phyloP scores from a whole-genome alignment of 2,329 filamentous ascomycete species.

The Fusarium anguioides region DNA sequence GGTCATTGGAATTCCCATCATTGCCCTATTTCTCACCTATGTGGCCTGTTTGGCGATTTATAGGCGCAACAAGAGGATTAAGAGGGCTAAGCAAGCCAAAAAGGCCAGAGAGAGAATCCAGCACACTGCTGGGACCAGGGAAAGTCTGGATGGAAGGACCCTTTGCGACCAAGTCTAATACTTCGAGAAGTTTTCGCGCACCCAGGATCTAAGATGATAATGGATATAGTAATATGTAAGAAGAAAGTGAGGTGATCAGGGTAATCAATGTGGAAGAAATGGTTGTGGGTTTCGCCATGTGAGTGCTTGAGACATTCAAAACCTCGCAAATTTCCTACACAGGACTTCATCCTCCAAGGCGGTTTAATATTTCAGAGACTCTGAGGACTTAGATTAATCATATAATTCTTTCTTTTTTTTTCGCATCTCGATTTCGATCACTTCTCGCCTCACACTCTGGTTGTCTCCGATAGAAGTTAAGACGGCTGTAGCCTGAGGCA shows the following conservation, averaged over 20 bases:
- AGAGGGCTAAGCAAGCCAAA: not conserved
- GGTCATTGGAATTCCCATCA: not conserved
- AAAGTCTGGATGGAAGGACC: not conserved
- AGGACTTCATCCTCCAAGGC: not conserved
- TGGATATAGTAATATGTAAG: not conserved
- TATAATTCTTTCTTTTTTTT: not conserved
- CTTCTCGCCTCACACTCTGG: not conserved
- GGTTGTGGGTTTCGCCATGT: not conserved
- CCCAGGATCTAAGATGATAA: no score
- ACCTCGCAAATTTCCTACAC: no score
- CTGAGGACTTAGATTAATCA: not conserved
- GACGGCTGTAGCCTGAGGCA: slow-evolving; percentile 36
- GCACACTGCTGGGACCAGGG: not conserved
- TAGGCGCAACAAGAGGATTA: not conserved
- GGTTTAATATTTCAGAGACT: not conserved
- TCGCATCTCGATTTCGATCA: not conserved
- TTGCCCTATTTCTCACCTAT: not conserved
- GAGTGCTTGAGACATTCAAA: not conserved
- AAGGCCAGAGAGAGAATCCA: not conserved
- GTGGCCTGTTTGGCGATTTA: not conserved
- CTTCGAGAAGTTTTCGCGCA: fast-evolving
- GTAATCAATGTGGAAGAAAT: not conserved
- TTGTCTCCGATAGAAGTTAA: not conserved
- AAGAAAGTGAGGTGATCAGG: not conserved
- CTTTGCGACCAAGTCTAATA: not conserved